Percentiles rank a stretch among this genome's conserved stretches.
Evolutionary conservation across 805 yeast genomes (phyloP).

Genomic region (Ogataea kodamae): DNA sequence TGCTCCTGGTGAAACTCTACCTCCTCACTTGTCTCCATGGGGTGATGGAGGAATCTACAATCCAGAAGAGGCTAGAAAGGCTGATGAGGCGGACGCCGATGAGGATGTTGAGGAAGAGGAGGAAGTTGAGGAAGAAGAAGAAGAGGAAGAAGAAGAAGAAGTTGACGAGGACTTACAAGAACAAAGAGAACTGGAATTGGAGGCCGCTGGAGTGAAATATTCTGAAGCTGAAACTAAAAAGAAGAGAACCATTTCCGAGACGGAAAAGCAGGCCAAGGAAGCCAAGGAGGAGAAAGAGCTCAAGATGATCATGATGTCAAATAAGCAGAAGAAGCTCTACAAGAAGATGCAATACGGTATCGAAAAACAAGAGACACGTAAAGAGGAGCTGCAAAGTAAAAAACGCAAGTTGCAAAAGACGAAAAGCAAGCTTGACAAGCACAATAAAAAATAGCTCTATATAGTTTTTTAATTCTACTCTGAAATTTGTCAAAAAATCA

Average conservation of each 20-base stretch:
- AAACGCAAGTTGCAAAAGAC: constrained; percentile 67
- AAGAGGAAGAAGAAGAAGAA: constrained; percentile 49
- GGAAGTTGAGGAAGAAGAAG: constrained; percentile 51
- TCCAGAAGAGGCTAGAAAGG: constrained; percentile 57
- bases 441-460: constrained; percentile 4
- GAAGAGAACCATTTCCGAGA: constrained; percentile 36
- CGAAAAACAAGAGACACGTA: constrained; percentile 74
- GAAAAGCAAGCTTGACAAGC: constrained; percentile 31
- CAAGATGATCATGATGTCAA: constrained; percentile 96
- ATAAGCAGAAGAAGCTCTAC: constrained; percentile 91
- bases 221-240: constrained; percentile 50
- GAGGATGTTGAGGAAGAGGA: constrained; percentile 49
- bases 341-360: constrained; percentile 93
- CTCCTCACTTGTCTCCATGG: constrained; percentile 99
- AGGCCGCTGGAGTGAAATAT: constrained; percentile 81
- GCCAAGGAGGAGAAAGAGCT: constrained; percentile 75
- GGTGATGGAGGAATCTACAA: constrained; percentile 91
- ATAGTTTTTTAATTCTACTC: too few relatives aligned
- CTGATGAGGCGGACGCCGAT: constrained; percentile 45
- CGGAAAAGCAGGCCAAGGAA: constrained; percentile 51
- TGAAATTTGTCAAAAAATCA: neutral
- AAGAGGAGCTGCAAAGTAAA: constrained; percentile 64
- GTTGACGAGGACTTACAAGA: constrained; percentile 52
- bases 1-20: constrained; percentile 91
- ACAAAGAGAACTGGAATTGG: constrained; percentile 83